A percentile compares a stretch with the other conserved stretches of the same genome.
Conservation (phyloP, 2,329 filamentous ascomycete genomes). For the Dothistroma septosporum region DNA sequence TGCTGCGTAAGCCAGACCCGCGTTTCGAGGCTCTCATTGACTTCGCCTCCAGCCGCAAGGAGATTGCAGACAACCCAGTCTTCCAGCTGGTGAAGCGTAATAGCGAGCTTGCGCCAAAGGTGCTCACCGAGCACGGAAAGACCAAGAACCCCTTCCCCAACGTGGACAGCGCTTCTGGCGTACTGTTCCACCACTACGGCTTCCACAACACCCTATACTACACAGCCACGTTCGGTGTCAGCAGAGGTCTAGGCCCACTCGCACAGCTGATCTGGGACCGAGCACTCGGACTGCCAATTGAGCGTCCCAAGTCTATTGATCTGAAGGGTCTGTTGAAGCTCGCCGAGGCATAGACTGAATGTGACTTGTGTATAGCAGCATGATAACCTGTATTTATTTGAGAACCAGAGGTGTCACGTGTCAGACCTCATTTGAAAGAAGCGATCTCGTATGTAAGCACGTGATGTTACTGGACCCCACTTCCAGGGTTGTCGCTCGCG, state of each 20-base stretch:
- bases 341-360: slow-evolving; percentile 31
- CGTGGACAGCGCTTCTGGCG: slow-evolving; percentile 87
- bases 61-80: slow-evolving; percentile 81
- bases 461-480: not conserved
- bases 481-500: not conserved
- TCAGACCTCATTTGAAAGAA: not conserved
- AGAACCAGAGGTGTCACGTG: not conserved
- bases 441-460: not conserved
- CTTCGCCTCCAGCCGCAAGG: slow-evolving; percentile 78
- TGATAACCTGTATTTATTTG: not conserved
- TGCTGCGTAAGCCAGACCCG: slow-evolving; percentile 93
- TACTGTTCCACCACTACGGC: slow-evolving; percentile 96
- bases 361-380: not conserved
- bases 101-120: slow-evolving; percentile 81
- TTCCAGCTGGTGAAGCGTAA: slow-evolving; percentile 94
- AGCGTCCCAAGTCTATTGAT: slow-evolving; percentile 97
- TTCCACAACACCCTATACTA: slow-evolving; percentile 98
- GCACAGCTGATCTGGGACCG: slow-evolving; percentile 96
- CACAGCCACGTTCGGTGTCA: slow-evolving; percentile 67
- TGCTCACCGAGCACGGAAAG: slow-evolving; percentile 92
- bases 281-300: slow-evolving; percentile 87
- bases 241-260: slow-evolving; percentile 73
- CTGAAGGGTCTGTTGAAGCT: slow-evolving; percentile 74
- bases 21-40: slow-evolving; percentile 96
- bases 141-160: slow-evolving; percentile 71